phyloP scores from a whole-genome alignment of 148 eudicot species.

The Nepenthes gracilis region DNA sequence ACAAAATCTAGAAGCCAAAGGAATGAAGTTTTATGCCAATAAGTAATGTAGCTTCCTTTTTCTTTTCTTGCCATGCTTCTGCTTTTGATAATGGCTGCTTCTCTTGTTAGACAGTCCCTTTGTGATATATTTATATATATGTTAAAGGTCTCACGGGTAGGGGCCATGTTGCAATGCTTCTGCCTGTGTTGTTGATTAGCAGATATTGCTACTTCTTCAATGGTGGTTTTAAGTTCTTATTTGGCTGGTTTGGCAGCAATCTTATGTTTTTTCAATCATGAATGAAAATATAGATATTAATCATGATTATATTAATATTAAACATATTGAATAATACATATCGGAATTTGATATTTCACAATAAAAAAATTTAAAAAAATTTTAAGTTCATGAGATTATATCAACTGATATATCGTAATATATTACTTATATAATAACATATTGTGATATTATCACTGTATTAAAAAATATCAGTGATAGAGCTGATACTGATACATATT shows the following conservation, averaged over 20 bases:
- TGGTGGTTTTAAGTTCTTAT: constrained; percentile 9
- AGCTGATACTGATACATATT: too few relatives aligned
- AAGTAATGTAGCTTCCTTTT: constrained; percentile 6
- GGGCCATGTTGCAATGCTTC: constrained; percentile 5
- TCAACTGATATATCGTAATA: too few relatives aligned
- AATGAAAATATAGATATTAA: too few relatives aligned
- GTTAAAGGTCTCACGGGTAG: constrained; percentile 10
- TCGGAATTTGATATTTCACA: too few relatives aligned
- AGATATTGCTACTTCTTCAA: constrained; percentile 6
- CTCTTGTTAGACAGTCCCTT: constrained; percentile 8
- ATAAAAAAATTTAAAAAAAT: too few relatives aligned
- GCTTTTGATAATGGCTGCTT: constrained; percentile 8
- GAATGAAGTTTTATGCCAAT: not conserved
- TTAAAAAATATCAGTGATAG: too few relatives aligned
- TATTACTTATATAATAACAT: too few relatives aligned
- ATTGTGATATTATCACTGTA: too few relatives aligned
- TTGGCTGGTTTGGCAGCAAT: not conserved
- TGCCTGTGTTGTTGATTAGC: constrained; percentile 3
- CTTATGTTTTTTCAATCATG: too few relatives aligned
- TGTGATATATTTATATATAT: constrained; percentile 4
- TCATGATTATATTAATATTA: too few relatives aligned
- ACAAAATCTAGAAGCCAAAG: constrained; percentile 22
- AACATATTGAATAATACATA: too few relatives aligned
- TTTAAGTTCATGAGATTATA: too few relatives aligned
- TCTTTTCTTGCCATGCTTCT: constrained; percentile 5